phyloP scores from a whole-genome alignment of 2,329 filamentous ascomycete genomes.

The Venturia effusa region DNA sequence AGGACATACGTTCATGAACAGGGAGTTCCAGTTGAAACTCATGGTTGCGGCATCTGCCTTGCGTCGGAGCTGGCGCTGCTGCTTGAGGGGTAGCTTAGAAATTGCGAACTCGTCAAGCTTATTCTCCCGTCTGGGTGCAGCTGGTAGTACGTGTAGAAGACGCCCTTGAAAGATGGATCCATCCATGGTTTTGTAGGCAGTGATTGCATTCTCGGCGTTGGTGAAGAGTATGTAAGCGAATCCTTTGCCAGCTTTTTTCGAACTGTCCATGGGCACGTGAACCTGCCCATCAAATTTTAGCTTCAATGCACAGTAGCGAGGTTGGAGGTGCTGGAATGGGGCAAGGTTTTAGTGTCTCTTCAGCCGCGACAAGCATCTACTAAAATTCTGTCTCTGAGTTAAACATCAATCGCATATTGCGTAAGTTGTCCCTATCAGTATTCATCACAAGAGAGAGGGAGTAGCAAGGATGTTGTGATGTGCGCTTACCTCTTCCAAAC shows the following conservation, averaged over 20 bases:
- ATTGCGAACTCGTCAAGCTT: conserved; percentile 81
- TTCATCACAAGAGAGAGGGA: conserved; percentile 60
- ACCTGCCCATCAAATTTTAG: conserved; percentile 48
- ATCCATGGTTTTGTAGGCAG: conserved; percentile 71
- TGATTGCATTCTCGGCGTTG: conserved; percentile 59
- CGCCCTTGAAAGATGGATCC: conserved; percentile 85
- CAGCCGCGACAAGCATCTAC: conserved; percentile 91
- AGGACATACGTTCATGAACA: conserved; percentile 70
- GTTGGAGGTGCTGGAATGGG: conserved; percentile 17
- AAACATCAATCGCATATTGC: conserved; percentile 80
- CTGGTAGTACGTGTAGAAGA: conserved; percentile 80
- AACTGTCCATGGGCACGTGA: conserved; percentile 67
- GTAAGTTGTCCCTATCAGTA: conserved; percentile 99
- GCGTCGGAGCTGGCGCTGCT: conserved; percentile 81
- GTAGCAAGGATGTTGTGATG: conserved; percentile 16
- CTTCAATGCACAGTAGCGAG: conserved; percentile 27
- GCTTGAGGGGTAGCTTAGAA: conserved; percentile 86
- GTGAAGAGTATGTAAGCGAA: conserved; percentile 79
- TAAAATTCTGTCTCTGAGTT: conserved; percentile 88
- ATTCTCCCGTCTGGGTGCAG: conserved; percentile 67
- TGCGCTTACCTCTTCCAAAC: conserved; percentile 73
- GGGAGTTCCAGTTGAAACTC: conserved; percentile 95
- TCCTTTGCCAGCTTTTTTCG: conserved; percentile 67
- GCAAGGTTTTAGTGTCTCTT: conserved; percentile 20
- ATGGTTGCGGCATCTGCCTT: conserved; percentile 68